Base-by-base conservation (phyloP, 2,329 filamentous ascomycete genomes). In the Plenodomus biglobosus region DNA sequence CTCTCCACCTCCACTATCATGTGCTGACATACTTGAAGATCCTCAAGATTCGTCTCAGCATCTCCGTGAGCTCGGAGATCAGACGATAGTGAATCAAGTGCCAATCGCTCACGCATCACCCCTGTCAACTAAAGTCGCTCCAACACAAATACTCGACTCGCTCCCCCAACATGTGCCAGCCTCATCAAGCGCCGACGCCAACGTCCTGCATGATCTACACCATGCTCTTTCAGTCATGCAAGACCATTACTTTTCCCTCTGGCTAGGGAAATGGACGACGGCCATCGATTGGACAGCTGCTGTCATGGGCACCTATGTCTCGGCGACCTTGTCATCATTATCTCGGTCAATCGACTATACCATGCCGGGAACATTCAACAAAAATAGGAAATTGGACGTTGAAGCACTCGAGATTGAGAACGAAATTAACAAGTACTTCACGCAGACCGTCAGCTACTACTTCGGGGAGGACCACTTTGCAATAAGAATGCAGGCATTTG, bases 261-360 rank as follows among this genome's bases (percentile, higher is more conserved):
- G 88, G 79, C 76, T 87, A 30, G 91, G 88, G 10, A 90, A 84
- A 20, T 97, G 92, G 90, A 90, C 91, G 0, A 79, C 80, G 1
- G 82, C 88, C 24, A 96, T 95, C 62, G 92, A 96, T 75, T 97
- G 92, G 92, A 97, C 92, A 0, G 86, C 85, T 16, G 92, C 92
- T 3, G 90, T 96, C 8, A 77, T 90, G 59, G 85, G 85, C 37
- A 96, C 92, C 0, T 85, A 92, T 47, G 74, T 96, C 30, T 87
- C 89, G 0, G 87, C 85, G 13, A 81, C 85, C 2, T 78, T 94
- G 15, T 82, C 80, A 15, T 85, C 87, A n/a, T 75, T 95, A 44
- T 88, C 88, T 27, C 78, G 75, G 42, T 83, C 83, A 10, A 73
- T 86, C 20, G 67, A 74, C 7, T 75, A 77, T 57, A 67, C 74